Conservation (phyloP, 176 grass and related monocot species). For the Dendrocalamus sinicus region DNA sequence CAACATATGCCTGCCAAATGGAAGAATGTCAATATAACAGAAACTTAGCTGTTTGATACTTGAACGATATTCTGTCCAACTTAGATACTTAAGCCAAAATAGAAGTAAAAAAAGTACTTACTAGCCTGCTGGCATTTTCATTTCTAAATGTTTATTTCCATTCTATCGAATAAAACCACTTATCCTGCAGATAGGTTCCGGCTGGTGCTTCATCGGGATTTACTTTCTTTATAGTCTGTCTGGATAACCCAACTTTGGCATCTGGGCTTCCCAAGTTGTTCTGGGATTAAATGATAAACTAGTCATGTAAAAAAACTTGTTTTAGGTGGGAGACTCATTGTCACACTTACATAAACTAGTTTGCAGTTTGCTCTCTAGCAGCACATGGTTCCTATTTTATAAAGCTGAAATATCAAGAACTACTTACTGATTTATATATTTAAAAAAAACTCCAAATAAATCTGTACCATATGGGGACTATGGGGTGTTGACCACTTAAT, state of each 20-base stretch:
- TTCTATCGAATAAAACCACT: not conserved
- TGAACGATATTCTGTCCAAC: not conserved
- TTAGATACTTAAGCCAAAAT: slow-evolving; percentile 15
- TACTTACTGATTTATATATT: slow-evolving; percentile 1
- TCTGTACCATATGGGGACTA: not conserved
- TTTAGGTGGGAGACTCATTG: not conserved
- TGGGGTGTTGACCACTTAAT: not conserved
- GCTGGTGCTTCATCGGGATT: not conserved
- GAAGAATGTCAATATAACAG: slow-evolving; percentile 21
- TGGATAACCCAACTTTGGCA: not conserved
- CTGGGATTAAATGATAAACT: not conserved
- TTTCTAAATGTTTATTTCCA: not conserved
- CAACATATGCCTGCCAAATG: not conserved
- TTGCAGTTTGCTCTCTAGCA: not conserved
- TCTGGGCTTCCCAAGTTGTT: not conserved
- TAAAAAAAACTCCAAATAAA: not conserved
- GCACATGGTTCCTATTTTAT: slow-evolving; percentile 22
- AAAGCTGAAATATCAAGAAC: slow-evolving; percentile 5
- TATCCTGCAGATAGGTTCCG: not conserved
- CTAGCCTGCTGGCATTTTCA: not conserved
- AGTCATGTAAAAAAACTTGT: not conserved
- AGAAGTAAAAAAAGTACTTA: not conserved
- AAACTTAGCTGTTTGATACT: slow-evolving; percentile 1
- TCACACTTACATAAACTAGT: not conserved
- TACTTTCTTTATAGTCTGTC: not conserved